Conservation (phyloP, 23 red algal species). For the Gracilaria gracilis region DNA sequence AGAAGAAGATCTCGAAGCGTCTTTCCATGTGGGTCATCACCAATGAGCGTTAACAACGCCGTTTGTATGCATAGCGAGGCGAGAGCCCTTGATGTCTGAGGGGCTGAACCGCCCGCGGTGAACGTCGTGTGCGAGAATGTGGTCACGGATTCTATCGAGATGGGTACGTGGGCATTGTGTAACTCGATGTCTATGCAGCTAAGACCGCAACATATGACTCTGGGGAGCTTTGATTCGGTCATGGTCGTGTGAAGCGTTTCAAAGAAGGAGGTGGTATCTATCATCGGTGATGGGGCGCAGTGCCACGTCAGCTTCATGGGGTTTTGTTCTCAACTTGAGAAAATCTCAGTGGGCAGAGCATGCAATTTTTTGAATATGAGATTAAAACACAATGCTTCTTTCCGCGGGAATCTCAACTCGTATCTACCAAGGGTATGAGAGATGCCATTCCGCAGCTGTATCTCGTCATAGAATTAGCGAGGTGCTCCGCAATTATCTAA, state of each 20-base stretch:
- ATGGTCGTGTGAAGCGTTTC: not conserved
- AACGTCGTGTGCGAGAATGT: constrained; percentile 71
- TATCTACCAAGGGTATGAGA: too few species aligned
- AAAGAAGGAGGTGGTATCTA: not conserved
- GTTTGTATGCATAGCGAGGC: constrained; percentile 34
- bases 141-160: constrained; percentile 74
- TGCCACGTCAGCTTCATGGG: not conserved
- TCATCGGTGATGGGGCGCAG: too few species aligned
- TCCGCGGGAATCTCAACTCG: not conserved
- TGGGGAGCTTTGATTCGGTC: constrained; percentile 10
- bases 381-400: not conserved
- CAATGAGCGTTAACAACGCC: constrained; percentile 44
- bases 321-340: not conserved
- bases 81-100: constrained; percentile 79
- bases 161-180: constrained; percentile 52
- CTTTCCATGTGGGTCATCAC: constrained; percentile 65
- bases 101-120: constrained; percentile 72
- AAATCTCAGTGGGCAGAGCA: not conserved
- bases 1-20: constrained; percentile 54
- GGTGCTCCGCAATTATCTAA: not conserved
- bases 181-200: constrained; percentile 86
- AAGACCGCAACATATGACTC: constrained; percentile 84
- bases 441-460: not conserved
- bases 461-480: not conserved
- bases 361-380: not conserved